phyloP scores from a whole-genome alignment of 2,329 filamentous ascomycete species.

The Phialophora macrospora region DNA sequence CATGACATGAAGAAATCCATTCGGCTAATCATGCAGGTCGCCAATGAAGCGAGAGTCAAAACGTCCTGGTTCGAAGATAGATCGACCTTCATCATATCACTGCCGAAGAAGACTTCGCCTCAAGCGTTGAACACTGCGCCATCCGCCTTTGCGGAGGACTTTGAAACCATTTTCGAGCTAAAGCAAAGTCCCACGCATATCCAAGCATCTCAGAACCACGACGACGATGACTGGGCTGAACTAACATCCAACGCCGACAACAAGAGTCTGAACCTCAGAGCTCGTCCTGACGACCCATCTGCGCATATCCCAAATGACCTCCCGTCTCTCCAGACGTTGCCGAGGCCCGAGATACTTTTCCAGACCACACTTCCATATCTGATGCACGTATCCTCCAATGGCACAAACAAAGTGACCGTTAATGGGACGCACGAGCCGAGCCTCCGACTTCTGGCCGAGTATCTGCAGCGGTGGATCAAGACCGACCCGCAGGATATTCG shows the following conservation, averaged over 20 bases:
- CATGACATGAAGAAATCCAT: not conserved
- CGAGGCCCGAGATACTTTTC: conserved; percentile 22
- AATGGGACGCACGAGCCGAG: conserved; percentile 23
- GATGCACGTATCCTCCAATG: conserved; percentile 16
- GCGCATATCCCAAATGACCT: conserved; percentile 1
- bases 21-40: conserved; percentile 3
- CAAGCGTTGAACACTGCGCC: not conserved
- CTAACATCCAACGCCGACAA: conserved; percentile 10
- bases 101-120: conserved; percentile 5
- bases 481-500: conserved; percentile 18
- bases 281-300: not conserved
- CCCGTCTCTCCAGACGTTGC: conserved; percentile 18
- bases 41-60: conserved; percentile 5
- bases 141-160: conserved; percentile 12
- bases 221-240: conserved; percentile 22
- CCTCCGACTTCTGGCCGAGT: conserved; percentile 22
- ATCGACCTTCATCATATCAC: conserved; percentile 8
- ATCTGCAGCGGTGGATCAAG: conserved; percentile 22
- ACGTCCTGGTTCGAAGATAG: conserved; percentile 8
- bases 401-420: conserved; percentile 11
- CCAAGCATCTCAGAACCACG: not conserved
- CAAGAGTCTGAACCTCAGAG: not conserved
- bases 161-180: conserved; percentile 18
- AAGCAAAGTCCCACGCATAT: not conserved
- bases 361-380: conserved; percentile 13